These are phyloP conservation scores for Phytophthora europaea DNA, from an alignment of 352 stramenopile species.

Conservation along the genomic window DNA sequence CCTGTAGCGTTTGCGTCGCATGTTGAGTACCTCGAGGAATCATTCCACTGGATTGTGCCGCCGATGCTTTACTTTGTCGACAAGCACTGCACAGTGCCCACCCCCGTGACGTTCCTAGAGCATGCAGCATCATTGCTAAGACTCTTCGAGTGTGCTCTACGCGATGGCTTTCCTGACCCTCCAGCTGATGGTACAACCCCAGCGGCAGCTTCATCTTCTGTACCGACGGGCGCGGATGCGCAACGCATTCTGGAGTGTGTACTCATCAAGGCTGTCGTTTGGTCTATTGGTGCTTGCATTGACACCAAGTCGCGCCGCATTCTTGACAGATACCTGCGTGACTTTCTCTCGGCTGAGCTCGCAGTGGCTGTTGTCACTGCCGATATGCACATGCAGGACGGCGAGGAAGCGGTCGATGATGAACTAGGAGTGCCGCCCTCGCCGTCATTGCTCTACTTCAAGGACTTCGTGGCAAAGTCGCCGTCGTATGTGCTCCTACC, in stretches of 20 bases:
- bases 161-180: conserved; percentile 45
- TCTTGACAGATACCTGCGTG: conserved; percentile 89
- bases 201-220: conserved; percentile 49
- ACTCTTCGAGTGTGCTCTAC: conserved; percentile 86
- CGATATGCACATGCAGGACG: conserved; percentile 13
- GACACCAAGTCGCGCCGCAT: conserved; percentile 82
- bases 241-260: conserved; percentile 87
- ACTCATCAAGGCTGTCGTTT: conserved; percentile 90
- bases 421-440: conserved; percentile 34
- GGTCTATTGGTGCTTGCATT: conserved; percentile 94
- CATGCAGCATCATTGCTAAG: conserved; percentile 87
- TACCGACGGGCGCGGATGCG: conserved; percentile 62
- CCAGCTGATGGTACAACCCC: conserved; percentile 18
- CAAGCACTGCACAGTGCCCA: conserved; percentile 88
- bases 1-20: conserved; percentile 47
- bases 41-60: conserved; percentile 93
- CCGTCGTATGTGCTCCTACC: conserved; percentile 66
- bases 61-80: conserved; percentile 94
- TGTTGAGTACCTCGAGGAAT: conserved; percentile 64
- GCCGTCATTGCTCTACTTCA: conserved; percentile 59
- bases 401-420: conserved; percentile 28
- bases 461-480: conserved; percentile 91
- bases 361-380: conserved; percentile 26
- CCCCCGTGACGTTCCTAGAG: conserved; percentile 91
- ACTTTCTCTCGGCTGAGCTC: conserved; percentile 65